phyloP scores from a whole-genome alignment of 2,329 filamentous ascomycete species.

The Arthrobotrys sphaeroides region DNA sequence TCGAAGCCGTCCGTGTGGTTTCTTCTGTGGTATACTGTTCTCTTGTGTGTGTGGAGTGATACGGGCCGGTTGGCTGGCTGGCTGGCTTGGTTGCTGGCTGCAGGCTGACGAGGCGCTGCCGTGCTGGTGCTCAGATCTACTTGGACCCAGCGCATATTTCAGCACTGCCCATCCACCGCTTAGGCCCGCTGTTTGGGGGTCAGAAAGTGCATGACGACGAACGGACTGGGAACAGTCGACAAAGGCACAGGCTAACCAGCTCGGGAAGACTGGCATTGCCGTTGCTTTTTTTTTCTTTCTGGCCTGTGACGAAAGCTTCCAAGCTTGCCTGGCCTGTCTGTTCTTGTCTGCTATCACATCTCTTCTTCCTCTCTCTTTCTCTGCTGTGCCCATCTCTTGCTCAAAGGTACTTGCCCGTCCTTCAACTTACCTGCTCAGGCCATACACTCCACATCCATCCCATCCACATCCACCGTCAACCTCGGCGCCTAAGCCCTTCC shows the following conservation, averaged over 20 bases:
- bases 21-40: too few relatives aligned
- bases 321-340: conserved; percentile 6
- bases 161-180: conserved; percentile 18
- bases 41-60: conserved; percentile 5
- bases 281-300: conserved; percentile 33
- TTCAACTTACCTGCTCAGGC: background rate
- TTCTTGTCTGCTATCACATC: conserved; percentile 16
- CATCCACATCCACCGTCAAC: background rate
- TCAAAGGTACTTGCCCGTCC: background rate
- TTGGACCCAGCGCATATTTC: conserved; percentile 43
- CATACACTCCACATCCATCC: background rate
- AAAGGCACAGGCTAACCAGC: background rate
- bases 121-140: conserved; percentile 50
- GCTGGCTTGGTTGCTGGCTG: too few relatives aligned
- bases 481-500: conserved; percentile 16
- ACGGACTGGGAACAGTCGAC: background rate
- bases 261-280: background rate
- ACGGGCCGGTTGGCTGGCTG: too few relatives aligned
- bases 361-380: conserved; percentile 12
- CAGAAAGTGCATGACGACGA: background rate
- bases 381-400: background rate
- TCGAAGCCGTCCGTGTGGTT: too few relatives aligned
- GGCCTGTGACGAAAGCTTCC: conserved; percentile 35
- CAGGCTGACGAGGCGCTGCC: conserved; percentile 26
- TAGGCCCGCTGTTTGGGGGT: background rate